phyloP scores from a whole-genome alignment of 83 land plant species.

The Diphasiastrum complanatum region DNA sequence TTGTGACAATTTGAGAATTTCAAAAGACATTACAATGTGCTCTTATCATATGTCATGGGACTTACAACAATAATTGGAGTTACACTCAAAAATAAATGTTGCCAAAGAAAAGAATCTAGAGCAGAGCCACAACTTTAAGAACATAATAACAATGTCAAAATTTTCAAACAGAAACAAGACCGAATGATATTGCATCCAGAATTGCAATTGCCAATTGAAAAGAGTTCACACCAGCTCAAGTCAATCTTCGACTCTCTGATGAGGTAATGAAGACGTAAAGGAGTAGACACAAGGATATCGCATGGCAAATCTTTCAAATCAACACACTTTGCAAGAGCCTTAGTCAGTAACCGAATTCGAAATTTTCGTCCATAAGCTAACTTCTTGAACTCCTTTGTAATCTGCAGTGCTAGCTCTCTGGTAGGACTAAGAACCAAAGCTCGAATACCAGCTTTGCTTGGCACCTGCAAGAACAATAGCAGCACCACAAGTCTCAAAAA shows the following conservation, averaged over 20 bases:
- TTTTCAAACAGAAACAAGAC: not conserved
- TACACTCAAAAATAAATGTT: too few relatives aligned
- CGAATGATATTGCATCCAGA: not conserved
- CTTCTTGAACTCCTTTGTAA: constrained; percentile 73
- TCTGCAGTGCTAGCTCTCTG: constrained; percentile 88
- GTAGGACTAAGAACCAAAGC: constrained; percentile 86
- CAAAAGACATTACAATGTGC: too few relatives aligned
- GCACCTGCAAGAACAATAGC: constrained; percentile 31
- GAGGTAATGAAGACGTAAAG: constrained; percentile 60
- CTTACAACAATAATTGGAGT: too few relatives aligned
- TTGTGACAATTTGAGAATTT: too few relatives aligned
- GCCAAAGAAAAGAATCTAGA: too few relatives aligned
- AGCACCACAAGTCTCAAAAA: not conserved
- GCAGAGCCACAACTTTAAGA: too few relatives aligned
- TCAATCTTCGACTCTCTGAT: constrained; percentile 61
- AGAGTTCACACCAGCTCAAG: constrained; percentile 48
- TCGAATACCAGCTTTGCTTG: constrained; percentile 61
- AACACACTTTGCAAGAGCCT: constrained; percentile 49
- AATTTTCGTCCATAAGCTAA: constrained; percentile 69
- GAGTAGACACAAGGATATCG: constrained; percentile 87
- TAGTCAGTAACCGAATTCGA: constrained; percentile 60
- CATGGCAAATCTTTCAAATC: constrained; percentile 69
- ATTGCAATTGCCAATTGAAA: constrained; percentile 1
- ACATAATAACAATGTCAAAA: too few relatives aligned
- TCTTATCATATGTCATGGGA: too few relatives aligned